Conservation (phyloP, 139 green algal genomes). For the Volvox africanus region DNA sequence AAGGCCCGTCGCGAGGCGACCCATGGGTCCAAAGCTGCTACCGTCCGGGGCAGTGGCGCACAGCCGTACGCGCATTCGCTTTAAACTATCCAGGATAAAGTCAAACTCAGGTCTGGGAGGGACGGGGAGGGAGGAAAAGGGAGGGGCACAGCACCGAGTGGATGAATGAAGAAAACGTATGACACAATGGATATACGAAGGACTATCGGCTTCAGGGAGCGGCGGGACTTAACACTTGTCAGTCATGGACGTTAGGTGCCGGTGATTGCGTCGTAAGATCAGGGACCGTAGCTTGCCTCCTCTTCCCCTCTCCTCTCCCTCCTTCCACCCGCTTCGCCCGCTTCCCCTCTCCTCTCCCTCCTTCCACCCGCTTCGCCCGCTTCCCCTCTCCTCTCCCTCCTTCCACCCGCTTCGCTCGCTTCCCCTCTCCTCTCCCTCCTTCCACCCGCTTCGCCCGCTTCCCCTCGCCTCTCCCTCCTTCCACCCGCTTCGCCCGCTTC, state of each 20-base stretch:
- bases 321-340: neutral
- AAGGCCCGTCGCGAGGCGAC: neutral
- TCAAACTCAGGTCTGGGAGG: conserved; percentile 46
- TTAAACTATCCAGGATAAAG: conserved; percentile 50
- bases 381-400: too few species aligned
- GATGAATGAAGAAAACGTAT: neutral
- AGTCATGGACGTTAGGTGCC: neutral
- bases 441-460: too few species aligned
- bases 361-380: too few species aligned
- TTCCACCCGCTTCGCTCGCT: too few species aligned
- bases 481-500: too few species aligned
- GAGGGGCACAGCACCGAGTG: neutral
- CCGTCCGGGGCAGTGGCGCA: neutral
- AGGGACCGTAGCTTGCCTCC: too few species aligned
- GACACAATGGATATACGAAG: neutral
- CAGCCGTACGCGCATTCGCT: conserved; percentile 48
- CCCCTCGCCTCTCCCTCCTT: too few species aligned
- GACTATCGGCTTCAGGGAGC: neutral
- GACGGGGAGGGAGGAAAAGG: neutral
- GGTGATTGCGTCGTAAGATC: neutral
- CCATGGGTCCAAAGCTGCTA: neutral
- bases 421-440: too few species aligned
- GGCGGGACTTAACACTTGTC: neutral
- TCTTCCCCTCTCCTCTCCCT: neutral
- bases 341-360: neutral